These are phyloP conservation scores for Chrysopogon serrulatus DNA, from an alignment of 176 grass and related monocot species.

Conservation along the genomic window DNA sequence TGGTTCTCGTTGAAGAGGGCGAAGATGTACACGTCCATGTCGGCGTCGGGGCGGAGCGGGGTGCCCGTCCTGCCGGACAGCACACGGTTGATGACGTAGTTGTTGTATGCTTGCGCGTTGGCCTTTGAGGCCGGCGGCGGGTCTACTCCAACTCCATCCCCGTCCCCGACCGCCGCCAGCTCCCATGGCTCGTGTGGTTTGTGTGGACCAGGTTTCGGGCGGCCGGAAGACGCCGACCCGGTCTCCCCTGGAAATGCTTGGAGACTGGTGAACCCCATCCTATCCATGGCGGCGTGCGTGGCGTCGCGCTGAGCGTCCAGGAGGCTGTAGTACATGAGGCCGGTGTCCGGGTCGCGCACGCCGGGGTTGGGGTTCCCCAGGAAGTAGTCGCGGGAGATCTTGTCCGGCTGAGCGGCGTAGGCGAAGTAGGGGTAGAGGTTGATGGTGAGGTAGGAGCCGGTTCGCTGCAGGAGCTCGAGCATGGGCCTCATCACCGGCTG, in stretches of 20 bases:
- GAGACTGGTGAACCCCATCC: background rate
- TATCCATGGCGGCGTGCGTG: slow-evolving; percentile 23
- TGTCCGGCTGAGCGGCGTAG: slow-evolving; percentile 12
- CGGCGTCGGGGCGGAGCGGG: slow-evolving; percentile 32
- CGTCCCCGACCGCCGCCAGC: too few relatives aligned
- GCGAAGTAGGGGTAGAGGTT: slow-evolving; percentile 68
- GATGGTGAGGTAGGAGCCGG: slow-evolving; percentile 43
- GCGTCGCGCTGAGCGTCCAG: slow-evolving; percentile 69
- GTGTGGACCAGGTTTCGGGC: too few relatives aligned
- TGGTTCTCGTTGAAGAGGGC: slow-evolving; percentile 76
- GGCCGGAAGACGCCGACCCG: too few relatives aligned
- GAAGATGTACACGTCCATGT: slow-evolving; percentile 60
- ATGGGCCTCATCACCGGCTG: slow-evolving; percentile 52
- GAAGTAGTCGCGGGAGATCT: slow-evolving; percentile 50
- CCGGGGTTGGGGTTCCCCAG: slow-evolving; percentile 34
- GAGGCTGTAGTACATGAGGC: slow-evolving; percentile 44
- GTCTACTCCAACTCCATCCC: background rate
- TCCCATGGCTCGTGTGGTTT: too few relatives aligned
- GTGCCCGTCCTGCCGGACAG: slow-evolving; percentile 43
- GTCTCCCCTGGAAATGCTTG: too few relatives aligned
- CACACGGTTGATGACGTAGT: slow-evolving; percentile 49
- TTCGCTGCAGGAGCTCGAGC: slow-evolving; percentile 40
- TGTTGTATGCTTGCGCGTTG: slow-evolving; percentile 51
- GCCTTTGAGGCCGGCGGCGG: background rate
- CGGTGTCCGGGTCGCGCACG: background rate